phyloP scores from a whole-genome alignment of 768 basidiomycete genomes.

The Floccularia luteovirens region DNA sequence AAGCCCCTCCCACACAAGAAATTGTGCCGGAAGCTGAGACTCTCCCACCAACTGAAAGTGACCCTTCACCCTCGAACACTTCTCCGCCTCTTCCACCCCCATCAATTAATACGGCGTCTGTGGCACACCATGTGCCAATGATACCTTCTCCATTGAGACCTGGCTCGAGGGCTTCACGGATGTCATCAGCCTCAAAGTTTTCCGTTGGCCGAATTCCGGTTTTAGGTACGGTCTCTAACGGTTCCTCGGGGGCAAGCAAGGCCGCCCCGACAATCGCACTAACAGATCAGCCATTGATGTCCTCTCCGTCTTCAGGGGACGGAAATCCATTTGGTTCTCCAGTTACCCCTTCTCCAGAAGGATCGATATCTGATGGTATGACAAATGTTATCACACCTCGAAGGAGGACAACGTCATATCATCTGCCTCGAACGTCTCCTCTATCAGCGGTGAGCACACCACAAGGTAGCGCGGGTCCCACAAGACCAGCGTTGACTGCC shows the following conservation, averaged over 20 bases:
- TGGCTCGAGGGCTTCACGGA: conserved; percentile 63
- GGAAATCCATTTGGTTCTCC: conserved; percentile 31
- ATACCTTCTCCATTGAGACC: conserved; percentile 58
- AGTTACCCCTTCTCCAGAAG: conserved; percentile 52
- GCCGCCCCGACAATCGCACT: conserved; percentile 63
- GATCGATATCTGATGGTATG: conserved; percentile 56
- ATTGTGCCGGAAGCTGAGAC: not conserved
- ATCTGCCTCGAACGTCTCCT: conserved; percentile 43
- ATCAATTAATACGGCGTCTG: conserved; percentile 24
- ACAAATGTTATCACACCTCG: conserved; percentile 33
- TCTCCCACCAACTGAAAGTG: conserved; percentile 8
- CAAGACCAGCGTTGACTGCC: conserved; percentile 28
- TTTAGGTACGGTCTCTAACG: conserved; percentile 38
- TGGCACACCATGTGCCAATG: conserved; percentile 22
- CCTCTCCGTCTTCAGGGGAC: conserved; percentile 35
- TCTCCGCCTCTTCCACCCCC: conserved; percentile 29
- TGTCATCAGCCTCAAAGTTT: conserved; percentile 63
- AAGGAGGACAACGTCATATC: conserved; percentile 55
- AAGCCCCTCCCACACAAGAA: conserved; percentile 50
- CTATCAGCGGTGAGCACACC: conserved; percentile 25
- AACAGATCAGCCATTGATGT: conserved; percentile 43
- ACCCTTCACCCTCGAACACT: conserved; percentile 23
- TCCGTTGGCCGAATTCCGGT: conserved; percentile 57
- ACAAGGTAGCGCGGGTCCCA: conserved; percentile 16
- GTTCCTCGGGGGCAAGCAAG: conserved; percentile 37